These are phyloP conservation scores for Russula lepida DNA, from an alignment of 768 basidiomycete genomes.

Conservation along the genomic window DNA sequence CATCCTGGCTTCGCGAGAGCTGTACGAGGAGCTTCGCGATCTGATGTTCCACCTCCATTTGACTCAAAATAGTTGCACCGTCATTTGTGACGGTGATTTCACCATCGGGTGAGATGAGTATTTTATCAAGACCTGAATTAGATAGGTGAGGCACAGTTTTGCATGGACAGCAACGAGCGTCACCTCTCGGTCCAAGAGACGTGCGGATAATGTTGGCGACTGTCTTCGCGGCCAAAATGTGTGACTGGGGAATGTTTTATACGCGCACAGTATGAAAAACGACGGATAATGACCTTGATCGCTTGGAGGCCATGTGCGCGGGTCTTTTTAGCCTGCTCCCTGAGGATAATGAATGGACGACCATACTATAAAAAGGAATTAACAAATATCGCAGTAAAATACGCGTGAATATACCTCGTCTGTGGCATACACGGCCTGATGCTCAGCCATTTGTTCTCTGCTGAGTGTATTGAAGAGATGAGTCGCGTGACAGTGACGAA, in stretches of 20 bases:
- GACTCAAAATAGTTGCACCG: conserved; percentile 94
- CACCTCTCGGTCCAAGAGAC: conserved; percentile 90
- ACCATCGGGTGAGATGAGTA: conserved; percentile 91
- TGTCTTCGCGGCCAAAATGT: conserved; percentile 91
- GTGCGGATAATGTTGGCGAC: conserved; percentile 94
- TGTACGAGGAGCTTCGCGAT: conserved; percentile 97
- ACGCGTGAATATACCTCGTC: conserved; percentile 56
- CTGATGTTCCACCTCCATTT: conserved; percentile 99
- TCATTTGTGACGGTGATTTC: conserved; percentile 99
- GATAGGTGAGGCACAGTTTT: neutral
- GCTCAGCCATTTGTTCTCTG: conserved; percentile 29
- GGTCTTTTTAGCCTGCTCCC: conserved; percentile 89
- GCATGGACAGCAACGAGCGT: conserved; percentile 16
- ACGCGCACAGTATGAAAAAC: neutral
- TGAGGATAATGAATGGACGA: conserved; percentile 93
- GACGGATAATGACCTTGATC: conserved; percentile 64
- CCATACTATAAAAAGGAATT: conserved; percentile 53
- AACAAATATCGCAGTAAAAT: neutral
- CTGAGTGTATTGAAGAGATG: neutral
- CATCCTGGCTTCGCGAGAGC: conserved; percentile 95
- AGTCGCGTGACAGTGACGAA: neutral
- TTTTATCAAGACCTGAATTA: conserved; percentile 79
- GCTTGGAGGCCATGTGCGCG: conserved; percentile 88
- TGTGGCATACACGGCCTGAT: conserved; percentile 74
- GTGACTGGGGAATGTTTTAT: conserved; percentile 44